phyloP scores from a whole-genome alignment of 306 rosid species.

The Quercus bicolor region DNA sequence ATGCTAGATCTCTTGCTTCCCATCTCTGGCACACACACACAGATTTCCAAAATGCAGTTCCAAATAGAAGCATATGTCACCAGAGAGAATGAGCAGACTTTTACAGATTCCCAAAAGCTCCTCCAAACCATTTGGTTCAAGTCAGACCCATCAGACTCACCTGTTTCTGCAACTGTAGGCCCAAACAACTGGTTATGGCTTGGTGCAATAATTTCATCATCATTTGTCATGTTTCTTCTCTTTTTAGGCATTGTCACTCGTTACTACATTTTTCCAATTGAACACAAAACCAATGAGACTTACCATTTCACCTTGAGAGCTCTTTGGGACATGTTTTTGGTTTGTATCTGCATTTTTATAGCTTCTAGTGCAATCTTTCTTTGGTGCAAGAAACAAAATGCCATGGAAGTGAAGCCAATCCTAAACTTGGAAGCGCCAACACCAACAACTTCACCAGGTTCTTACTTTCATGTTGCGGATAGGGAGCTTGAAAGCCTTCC shows the following conservation, averaged over 20 bases:
- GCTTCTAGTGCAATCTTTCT: slow-evolving; percentile 30
- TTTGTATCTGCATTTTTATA: slow-evolving; percentile 30
- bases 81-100: slow-evolving; percentile 30
- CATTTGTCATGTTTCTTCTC: slow-evolving; percentile 36
- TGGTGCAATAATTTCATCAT: slow-evolving; percentile 35
- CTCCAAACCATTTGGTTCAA: slow-evolving; percentile 32
- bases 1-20: slow-evolving; percentile 48
- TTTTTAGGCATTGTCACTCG: slow-evolving; percentile 35
- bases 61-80: slow-evolving; percentile 47
- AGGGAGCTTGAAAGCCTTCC: slow-evolving; percentile 44
- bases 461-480: slow-evolving; percentile 18
- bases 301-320: slow-evolving; percentile 33
- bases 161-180: slow-evolving; percentile 29
- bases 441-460: slow-evolving; percentile 21
- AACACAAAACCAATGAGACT: slow-evolving; percentile 5
- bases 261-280: slow-evolving; percentile 37
- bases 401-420: slow-evolving; percentile 13
- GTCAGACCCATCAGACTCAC: slow-evolving; percentile 33
- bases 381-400: slow-evolving; percentile 33
- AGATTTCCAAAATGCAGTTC: slow-evolving; percentile 20
- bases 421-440: slow-evolving; percentile 14
- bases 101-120: slow-evolving; percentile 10
- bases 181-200: slow-evolving; percentile 43
- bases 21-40: slow-evolving; percentile 7
- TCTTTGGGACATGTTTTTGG: slow-evolving; percentile 46